Base-by-base conservation (phyloP, 805 yeast species). In the Brettanomyces anomalus region DNA sequence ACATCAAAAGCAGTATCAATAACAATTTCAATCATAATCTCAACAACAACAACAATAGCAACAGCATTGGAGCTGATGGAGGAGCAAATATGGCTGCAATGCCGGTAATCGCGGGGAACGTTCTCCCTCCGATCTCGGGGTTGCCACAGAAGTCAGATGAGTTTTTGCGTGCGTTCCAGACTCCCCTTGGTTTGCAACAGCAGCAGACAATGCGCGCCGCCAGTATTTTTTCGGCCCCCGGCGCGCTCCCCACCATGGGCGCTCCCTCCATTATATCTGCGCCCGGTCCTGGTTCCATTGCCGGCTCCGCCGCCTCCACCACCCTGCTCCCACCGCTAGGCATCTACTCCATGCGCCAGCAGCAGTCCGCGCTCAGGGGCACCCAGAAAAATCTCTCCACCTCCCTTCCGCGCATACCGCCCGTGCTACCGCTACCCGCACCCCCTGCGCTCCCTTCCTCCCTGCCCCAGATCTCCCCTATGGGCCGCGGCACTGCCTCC, bases 291-390 rank as follows among this genome's bases (percentile, higher is more conserved):
- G 34, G 34, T n/a, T 32, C 34, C 34, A 32, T 32, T 2, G 34
- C 34, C n/a, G 34, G 34, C 18, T 32, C 34, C 34, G 34, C 18
- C 15, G 34, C 34, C n/a, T n/a, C 18, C 18, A 32, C 34, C 7
- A 32, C 34, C n/a, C 18, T 32, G 34, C 34, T 32, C 15, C 34
- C 34, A n/a, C 30, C 39, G 17, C 16, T 36, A 3, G 16, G 39
- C 31, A 36, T 36, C n/a, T 36, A 36, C 31, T 36, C 39, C 11
- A 20, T 36, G 39, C 39, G 21, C 26, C 39, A 36, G 39, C 39
- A 36, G 39, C 39, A 36, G 31, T 36, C 39, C 7, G 39, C 39
- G n/a, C 31, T 36, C 21, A 28, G 39, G 15, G 39, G 39, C 16
- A 36, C 18, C 4, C 39, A n/a, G 18, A 2, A 15, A 8, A 10